Conservation (phyloP, 305 asterid genomes). For the Fraxinus xanthoxyloides region DNA sequence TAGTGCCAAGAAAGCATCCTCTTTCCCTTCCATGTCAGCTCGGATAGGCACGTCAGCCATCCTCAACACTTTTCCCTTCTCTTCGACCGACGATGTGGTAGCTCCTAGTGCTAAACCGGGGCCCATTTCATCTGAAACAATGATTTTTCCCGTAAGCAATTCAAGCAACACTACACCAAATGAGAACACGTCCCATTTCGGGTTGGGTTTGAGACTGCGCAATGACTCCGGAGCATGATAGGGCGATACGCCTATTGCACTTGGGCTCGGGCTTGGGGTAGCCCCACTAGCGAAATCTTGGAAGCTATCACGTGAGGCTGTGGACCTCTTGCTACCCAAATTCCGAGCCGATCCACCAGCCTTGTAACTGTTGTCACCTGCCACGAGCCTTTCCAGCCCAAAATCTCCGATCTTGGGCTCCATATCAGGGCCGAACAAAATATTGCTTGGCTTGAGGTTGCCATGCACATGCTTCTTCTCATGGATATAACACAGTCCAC, state of each 20-base stretch:
- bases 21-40: constrained; percentile 75
- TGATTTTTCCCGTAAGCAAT: constrained; percentile 65
- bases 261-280: constrained; percentile 86
- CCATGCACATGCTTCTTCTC: constrained; percentile 95
- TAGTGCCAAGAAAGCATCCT: constrained; percentile 63
- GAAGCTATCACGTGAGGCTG: constrained; percentile 77
- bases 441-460: constrained; percentile 81
- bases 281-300: constrained; percentile 61
- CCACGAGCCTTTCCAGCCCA: constrained; percentile 79
- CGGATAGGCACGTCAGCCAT: constrained; percentile 82
- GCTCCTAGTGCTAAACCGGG: constrained; percentile 42
- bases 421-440: constrained; percentile 66
- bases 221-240: constrained; percentile 91
- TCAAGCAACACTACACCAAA: constrained; percentile 78
- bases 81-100: constrained; percentile 42
- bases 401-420: constrained; percentile 93
- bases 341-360: constrained; percentile 68
- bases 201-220: constrained; percentile 79
- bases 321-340: constrained; percentile 86
- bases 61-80: constrained; percentile 51
- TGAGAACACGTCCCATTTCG: constrained; percentile 89
- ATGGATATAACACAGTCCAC: constrained; percentile 83
- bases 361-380: constrained; percentile 61
- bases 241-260: constrained; percentile 68
- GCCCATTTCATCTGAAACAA: constrained; percentile 60